Evolutionary conservation across 306 rosid species (phyloP), one percentile per base, ranked within the genome.

Genomic region (Prunus kanzakura): DNA sequence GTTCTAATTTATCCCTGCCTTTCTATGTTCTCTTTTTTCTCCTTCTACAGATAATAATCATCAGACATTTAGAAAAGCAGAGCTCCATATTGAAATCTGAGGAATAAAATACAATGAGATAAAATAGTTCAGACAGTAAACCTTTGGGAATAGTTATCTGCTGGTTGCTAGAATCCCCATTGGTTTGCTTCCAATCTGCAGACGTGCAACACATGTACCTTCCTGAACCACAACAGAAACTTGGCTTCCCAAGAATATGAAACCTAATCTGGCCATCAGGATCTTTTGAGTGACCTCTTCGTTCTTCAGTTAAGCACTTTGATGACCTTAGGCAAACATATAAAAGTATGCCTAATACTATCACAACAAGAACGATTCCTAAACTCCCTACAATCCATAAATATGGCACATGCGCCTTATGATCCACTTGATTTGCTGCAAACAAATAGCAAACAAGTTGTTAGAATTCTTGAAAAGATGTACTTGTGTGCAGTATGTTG

Each of bases 181-280:
- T 93, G 67, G 84, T 78, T 76, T 92, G 96, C 87, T 88, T 89
- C 85, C 82, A 85, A 23, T 84, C 93, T 60, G 85, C 84, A 83
- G 88, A 77, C 41, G 80, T 89, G 75, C 97, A 88, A 80, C 93
- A 88, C 57, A 82, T 81, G 66, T 86, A 88, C 86, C 97, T 88
- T 81, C 97, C 97, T 20, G 97, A 95, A 80, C 89, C 93, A 82
- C 99, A 92, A 68, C 88, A 89, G 75, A 92, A 95, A 82, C 88
- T 95, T 70, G 97, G 95, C 64, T 88, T 92, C 69, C 87, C 91
- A 85, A 92, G 99, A 89, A 92, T 78, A 18, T 88, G 99, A 73
- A 95, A 95, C 76, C 85, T 89, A 78, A 73, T 76, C 83, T 87
- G 84, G 54, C 79, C 81, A 73, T 84, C 87, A 11, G 83, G 86